Percentiles rank a stretch among this genome's conserved stretches.
These are phyloP conservation scores for Syzygium grande DNA, from an alignment of 345 rosid species.

Conservation along the genomic window DNA sequence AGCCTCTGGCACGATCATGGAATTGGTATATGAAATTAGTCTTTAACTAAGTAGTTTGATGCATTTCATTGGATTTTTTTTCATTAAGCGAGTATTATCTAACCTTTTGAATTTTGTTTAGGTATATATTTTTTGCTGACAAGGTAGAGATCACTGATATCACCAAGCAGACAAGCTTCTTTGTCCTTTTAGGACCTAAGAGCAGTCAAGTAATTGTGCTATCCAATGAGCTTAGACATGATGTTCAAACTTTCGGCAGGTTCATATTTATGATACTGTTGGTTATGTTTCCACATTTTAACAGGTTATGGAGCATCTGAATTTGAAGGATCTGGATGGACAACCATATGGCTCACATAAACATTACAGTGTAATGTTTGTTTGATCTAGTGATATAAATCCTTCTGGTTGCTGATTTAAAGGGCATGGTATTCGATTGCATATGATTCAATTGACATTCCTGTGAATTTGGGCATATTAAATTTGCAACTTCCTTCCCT, in stretches of 20 bases:
- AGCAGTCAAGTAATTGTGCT: constrained; percentile 46
- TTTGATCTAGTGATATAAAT: background rate
- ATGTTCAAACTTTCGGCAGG: constrained; percentile 5
- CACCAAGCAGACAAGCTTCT: constrained; percentile 71
- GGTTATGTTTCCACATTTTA: background rate
- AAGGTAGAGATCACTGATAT: constrained; percentile 78
- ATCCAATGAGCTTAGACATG: background rate
- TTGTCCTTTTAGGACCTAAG: constrained; percentile 59
- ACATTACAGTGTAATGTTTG: constrained; percentile 58
- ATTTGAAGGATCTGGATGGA: constrained; percentile 67
- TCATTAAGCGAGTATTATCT: background rate
- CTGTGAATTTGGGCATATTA: background rate
- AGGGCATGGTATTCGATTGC: background rate
- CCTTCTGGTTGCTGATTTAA: background rate
- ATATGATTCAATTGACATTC: background rate
- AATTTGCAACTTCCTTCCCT: background rate
- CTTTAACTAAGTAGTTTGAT: background rate
- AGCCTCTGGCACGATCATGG: background rate
- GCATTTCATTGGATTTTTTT: accelerated
- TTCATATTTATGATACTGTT: constrained; percentile 1
- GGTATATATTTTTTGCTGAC: constrained; percentile 86
- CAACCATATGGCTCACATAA: constrained; percentile 68
- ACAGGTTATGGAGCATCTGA: constrained; percentile 64
- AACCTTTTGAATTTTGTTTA: constrained; percentile 1
- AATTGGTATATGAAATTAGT: background rate